Base-by-base conservation (phyloP, 306 rosid genomes). In the Prunus mume region DNA sequence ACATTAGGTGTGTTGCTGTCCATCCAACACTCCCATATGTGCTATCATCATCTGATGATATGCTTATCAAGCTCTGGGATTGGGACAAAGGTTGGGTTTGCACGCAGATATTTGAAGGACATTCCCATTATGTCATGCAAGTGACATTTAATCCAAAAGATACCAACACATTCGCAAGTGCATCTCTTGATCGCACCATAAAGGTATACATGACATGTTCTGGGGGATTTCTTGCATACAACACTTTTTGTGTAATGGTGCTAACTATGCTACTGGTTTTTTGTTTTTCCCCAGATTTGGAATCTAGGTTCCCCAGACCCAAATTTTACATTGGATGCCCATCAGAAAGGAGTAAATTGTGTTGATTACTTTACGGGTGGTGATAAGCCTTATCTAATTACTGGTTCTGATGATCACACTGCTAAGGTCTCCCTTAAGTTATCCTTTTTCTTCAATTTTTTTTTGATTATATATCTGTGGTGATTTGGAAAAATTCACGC, bases 11-110 rank as follows among this genome's bases (percentile, higher is more conserved):
- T 80, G 99, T 96, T 81, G 93, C 99, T 60, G 99, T 96, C 69
- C 99, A 96, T 86, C 99, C 99, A 77, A 91, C 90, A 60, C 99
- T 96, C 77, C 97, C 99, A 9, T 96, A 88, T 65, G 99, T 96
- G 81, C 87, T 96, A 75, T 96, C 99, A 65, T 96, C 99, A 24
- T 95, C 99, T 74, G 99, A 95, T 84, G 99, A 95, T 84, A 95
- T 95, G 99, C 99, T 95, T 82, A 92, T 95, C 79, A 95, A 95
- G 89, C 97, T 95, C 38, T 95, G 99, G 99, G 99, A 95, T 89
- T 95, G 99, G 99, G 99, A 95, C 72, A 95, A 95, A 85, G 97
- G 99, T 83, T 95, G 99, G 99, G 72, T 82, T 78, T 95, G 99
- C 73, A 92, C 97, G 83, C 99, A 95, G 84, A 92, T 95, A 88